phyloP scores from a whole-genome alignment of 208 protist species.

The Balamuthia mandrillaris region DNA sequence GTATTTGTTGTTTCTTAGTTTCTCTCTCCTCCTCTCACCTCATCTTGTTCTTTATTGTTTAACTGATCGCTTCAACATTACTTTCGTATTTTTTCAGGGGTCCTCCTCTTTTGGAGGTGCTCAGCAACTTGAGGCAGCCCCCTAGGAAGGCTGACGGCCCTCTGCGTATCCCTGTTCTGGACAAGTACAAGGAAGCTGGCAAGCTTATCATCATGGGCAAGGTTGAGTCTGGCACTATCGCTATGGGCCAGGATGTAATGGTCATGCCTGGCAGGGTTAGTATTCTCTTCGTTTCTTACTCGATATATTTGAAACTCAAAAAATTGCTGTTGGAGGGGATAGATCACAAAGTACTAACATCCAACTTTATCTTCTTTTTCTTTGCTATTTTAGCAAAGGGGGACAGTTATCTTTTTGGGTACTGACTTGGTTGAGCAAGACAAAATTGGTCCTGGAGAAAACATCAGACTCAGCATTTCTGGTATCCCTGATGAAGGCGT shows the following conservation, averaged over 20 bases:
- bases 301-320: conserved; percentile 83
- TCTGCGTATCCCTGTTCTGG: conserved; percentile 88
- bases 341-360: too few species aligned
- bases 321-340: conserved; percentile 10
- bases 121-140: conserved; percentile 82
- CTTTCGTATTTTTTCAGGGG: conserved; percentile 72
- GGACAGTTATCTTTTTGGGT: not conserved
- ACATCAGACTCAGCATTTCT: conserved; percentile 85
- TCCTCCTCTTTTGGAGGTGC: conserved; percentile 83
- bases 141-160: conserved; percentile 78
- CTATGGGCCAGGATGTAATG: conserved; percentile 76
- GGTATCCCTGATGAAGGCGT: conserved; percentile 53
- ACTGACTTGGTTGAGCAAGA: conserved; percentile 73
- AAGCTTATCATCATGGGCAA: conserved; percentile 89
- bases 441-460: conserved; percentile 85
- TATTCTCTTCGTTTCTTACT: not conserved
- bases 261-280: conserved; percentile 69
- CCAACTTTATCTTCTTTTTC: too few species aligned
- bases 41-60: conserved; percentile 27
- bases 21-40: not conserved
- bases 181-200: conserved; percentile 92
- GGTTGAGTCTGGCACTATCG: conserved; percentile 87
- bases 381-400: conserved; percentile 1
- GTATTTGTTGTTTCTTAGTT: not conserved
- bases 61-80: conserved; percentile 18